Evolutionary conservation across 768 basidiomycete genomes (phyloP).

Genomic region (Termitomyces sp.): DNA sequence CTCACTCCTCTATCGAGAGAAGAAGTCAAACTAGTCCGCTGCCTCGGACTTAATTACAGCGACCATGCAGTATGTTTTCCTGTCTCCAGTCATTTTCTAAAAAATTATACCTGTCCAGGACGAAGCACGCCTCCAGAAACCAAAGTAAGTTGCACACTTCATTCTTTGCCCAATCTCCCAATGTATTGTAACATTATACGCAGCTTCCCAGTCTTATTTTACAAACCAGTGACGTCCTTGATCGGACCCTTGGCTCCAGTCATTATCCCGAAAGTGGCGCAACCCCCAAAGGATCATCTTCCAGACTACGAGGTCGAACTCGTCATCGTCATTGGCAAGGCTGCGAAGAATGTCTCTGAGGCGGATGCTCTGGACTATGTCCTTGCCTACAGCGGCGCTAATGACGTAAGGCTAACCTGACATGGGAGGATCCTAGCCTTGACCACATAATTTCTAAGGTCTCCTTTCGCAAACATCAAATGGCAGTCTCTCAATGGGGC

Average conservation of each 20-base stretch:
- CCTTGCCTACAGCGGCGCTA: conserved; percentile 74
- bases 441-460: conserved; percentile 32
- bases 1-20: conserved; percentile 64
- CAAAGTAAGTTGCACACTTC: conserved; percentile 38
- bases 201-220: conserved; percentile 72
- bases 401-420: conserved; percentile 46
- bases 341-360: conserved; percentile 74
- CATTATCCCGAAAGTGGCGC: conserved; percentile 58
- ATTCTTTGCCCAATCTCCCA: neutral
- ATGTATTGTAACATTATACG: neutral
- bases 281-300: conserved; percentile 63
- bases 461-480: conserved; percentile 80
- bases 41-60: conserved; percentile 78
- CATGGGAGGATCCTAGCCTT: neutral
- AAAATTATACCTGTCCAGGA: conserved; percentile 18
- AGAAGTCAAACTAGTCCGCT: conserved; percentile 65
- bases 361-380: conserved; percentile 82
- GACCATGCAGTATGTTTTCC: conserved; percentile 61
- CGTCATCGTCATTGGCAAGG: conserved; percentile 77
- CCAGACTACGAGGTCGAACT: conserved; percentile 84
- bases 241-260: conserved; percentile 68
- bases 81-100: neutral
- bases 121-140: conserved; percentile 59
- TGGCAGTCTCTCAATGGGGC: conserved; percentile 78
- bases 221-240: conserved; percentile 66